Conservation (phyloP, 352 stramenopile genomes). For the Elongisporangium undulatum region DNA sequence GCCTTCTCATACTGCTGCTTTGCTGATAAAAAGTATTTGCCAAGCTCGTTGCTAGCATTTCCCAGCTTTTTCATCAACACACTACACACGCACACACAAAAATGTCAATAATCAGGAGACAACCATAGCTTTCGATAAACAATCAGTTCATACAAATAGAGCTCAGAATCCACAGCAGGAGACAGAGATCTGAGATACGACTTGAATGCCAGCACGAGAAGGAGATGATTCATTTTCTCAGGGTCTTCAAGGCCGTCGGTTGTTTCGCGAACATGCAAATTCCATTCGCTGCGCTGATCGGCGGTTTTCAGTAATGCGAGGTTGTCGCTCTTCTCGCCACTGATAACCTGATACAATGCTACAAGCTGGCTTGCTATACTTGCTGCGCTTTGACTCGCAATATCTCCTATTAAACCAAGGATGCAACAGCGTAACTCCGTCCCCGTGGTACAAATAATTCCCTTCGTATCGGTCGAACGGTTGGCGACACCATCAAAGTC, state of each 20-base stretch:
- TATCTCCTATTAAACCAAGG: slow-evolving; percentile 63
- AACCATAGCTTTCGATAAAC: slow-evolving; percentile 3
- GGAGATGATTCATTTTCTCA: slow-evolving; percentile 9
- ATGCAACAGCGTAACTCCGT: slow-evolving; percentile 58
- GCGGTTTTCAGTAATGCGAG: slow-evolving; percentile 12
- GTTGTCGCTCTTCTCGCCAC: slow-evolving; percentile 31
- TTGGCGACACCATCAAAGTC: slow-evolving; percentile 67
- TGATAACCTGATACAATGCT: slow-evolving; percentile 40
- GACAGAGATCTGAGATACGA: slow-evolving; percentile 64
- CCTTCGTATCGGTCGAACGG: slow-evolving; percentile 19
- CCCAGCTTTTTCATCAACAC: slow-evolving; percentile 85
- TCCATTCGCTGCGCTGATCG: slow-evolving; percentile 3
- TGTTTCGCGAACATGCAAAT: slow-evolving; percentile 8
- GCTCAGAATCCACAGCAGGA: slow-evolving; percentile 59
- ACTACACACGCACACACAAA: slow-evolving; percentile 23
- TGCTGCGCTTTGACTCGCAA: slow-evolving; percentile 42
- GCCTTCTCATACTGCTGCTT: slow-evolving; percentile 46
- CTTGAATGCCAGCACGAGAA: slow-evolving; percentile 57
- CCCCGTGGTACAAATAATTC: slow-evolving; percentile 33
- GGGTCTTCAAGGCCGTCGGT: not conserved
- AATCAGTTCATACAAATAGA: slow-evolving; percentile 70
- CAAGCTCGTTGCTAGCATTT: slow-evolving; percentile 82
- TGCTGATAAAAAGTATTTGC: slow-evolving; percentile 56
- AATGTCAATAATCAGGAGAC: slow-evolving; percentile 5
- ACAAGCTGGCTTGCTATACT: slow-evolving; percentile 15